Evolutionary conservation across 768 basidiomycete genomes (phyloP).

Genomic region (Boletus subcaerulescens): DNA sequence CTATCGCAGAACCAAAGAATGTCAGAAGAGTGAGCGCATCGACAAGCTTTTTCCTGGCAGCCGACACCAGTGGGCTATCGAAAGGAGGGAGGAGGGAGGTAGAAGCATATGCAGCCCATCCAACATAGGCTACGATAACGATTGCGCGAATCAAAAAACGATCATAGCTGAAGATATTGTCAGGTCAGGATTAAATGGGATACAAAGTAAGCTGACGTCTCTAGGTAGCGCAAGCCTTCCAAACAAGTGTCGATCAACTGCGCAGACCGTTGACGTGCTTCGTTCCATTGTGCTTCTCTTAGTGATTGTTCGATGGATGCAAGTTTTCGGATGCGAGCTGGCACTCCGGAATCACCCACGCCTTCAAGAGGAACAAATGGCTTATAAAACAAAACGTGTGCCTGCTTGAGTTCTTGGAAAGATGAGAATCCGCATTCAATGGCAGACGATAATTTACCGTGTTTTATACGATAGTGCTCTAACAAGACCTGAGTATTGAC

Average conservation of each 20-base stretch:
- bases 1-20: conserved; percentile 38
- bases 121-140: conserved; percentile 68
- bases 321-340: conserved; percentile 37
- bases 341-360: conserved; percentile 21
- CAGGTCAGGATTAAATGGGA: conserved; percentile 2
- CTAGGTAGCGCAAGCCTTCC: conserved; percentile 69
- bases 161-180: conserved; percentile 52
- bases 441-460: conserved; percentile 44
- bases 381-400: conserved; percentile 57
- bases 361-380: conserved; percentile 53
- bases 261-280: conserved; percentile 48
- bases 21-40: conserved; percentile 29
- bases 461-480: conserved; percentile 76
- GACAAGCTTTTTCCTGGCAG: background rate
- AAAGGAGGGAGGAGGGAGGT: conserved; percentile 51
- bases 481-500: conserved; percentile 70
- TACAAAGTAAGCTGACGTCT: conserved; percentile 43
- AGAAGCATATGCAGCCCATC: conserved; percentile 72
- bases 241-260: conserved; percentile 54
- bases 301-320: conserved; percentile 47
- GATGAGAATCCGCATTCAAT: conserved; percentile 1
- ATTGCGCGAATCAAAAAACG: conserved; percentile 66
- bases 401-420: conserved; percentile 55
- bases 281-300: conserved; percentile 38
- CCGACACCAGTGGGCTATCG: conserved; percentile 13